Evolutionary conservation across 2,329 filamentous ascomycete genomes (phyloP).

Genomic region (Ophiostoma ulmi): DNA sequence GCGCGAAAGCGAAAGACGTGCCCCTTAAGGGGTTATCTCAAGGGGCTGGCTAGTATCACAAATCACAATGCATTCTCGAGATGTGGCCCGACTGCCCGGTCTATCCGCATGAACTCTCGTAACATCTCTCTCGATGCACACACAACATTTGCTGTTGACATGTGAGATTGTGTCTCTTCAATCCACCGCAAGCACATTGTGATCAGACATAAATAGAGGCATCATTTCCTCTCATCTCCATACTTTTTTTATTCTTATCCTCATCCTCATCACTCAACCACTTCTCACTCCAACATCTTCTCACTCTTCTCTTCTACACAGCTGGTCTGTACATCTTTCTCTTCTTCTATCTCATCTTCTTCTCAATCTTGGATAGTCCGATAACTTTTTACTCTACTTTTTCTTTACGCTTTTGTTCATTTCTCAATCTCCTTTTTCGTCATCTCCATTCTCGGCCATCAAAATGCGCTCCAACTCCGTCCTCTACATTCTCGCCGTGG

Average conservation of each 20-base stretch:
- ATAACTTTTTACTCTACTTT: neutral
- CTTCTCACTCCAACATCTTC: conserved; percentile 2
- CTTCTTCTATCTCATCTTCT: neutral
- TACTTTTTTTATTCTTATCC: neutral
- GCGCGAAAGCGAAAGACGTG: neutral
- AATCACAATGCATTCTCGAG: neutral
- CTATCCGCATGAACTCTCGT: neutral
- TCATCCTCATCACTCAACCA: neutral
- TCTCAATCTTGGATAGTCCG: neutral
- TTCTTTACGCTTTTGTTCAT: neutral
- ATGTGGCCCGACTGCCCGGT: neutral
- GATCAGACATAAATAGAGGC: neutral
- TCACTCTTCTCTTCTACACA: neutral
- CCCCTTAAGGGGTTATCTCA: neutral
- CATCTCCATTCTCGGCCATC: neutral
- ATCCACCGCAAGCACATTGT: neutral
- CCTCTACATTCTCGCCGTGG: conserved; percentile 1
- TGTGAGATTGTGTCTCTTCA: neutral
- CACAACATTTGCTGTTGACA: neutral
- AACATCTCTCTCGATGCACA: neutral
- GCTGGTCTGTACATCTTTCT: neutral
- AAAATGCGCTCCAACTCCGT: neutral
- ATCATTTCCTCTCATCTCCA: neutral
- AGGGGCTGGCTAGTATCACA: neutral
- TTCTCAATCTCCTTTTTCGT: neutral